Evolutionary conservation across 2,329 filamentous ascomycete genomes (phyloP).

Genomic region (Chaetothyriales sp.): DNA sequence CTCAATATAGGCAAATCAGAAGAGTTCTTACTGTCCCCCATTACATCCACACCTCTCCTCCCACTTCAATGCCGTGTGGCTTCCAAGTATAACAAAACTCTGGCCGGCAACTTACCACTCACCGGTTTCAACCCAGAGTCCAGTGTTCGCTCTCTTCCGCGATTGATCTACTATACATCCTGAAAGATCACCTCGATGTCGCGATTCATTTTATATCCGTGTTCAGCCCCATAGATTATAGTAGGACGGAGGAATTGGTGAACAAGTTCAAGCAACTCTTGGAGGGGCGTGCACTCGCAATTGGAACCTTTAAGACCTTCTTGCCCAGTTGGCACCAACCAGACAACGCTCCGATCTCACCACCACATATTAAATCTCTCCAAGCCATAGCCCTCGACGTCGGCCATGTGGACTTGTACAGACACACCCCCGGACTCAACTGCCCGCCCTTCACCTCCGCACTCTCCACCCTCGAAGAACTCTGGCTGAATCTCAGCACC

Average conservation of each 20-base stretch:
- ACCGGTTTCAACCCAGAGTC: not conserved
- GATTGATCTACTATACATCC: not conserved
- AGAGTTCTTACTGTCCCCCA: not conserved
- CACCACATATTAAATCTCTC: conserved; percentile 6
- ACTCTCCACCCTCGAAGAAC: conserved; percentile 7
- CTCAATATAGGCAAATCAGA: not conserved
- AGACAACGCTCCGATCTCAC: conserved; percentile 2
- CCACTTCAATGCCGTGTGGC: not conserved
- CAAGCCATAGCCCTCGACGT: conserved; percentile 3
- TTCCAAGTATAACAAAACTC: no score
- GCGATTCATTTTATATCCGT: not conserved
- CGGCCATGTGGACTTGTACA: conserved; percentile 6
- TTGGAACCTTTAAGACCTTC: not conserved
- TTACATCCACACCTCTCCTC: no score
- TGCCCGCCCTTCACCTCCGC: conserved; percentile 1
- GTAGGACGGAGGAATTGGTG: not conserved
- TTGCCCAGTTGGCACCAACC: not conserved
- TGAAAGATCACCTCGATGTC: not conserved
- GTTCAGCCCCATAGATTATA: not conserved
- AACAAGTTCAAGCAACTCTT: not conserved
- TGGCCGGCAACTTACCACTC: no score
- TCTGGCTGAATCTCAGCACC: conserved; percentile 2
- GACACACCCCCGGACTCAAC: conserved; percentile 7
- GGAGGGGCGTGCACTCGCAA: not conserved
- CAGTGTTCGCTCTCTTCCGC: not conserved